Base-by-base conservation (phyloP, 2,329 filamentous ascomycete genomes). In the Trichoderma sp. region DNA sequence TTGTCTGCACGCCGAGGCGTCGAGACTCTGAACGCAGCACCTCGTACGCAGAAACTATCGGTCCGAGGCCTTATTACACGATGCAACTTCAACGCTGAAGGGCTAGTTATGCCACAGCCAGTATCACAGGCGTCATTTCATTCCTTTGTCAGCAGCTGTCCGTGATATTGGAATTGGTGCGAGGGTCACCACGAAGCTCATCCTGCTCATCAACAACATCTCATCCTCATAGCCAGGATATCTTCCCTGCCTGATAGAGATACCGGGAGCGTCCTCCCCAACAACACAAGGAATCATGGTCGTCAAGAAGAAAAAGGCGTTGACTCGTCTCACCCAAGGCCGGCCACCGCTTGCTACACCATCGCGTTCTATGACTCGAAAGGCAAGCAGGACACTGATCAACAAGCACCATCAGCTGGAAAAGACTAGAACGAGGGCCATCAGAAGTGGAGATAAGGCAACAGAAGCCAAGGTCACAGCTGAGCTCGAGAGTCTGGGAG, bases 361-460 rank as follows among this genome's bases (percentile, higher is more conserved):
- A 24, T 81, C 83, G 9, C 85, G 84, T 74, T 87, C 89, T 6
- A 90, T 92, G 76, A 89, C 90, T 4, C 86, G 90, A 73, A 91
- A 89, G 78, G 86, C 89, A 30, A 91, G 89, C 58, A 86, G 90
- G 76, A 82, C 84, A 34, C 83, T 92, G 74, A 92, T 92, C 81
- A 90, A 91, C 79, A 85, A 84, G 56, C 88, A 90, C 73, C 90
- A 92, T 77, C 87, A 89, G 57, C 80, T 92, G 34, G 87, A 91
- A 77, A 92, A 92, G 80, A 84, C 85, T 73, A 86, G 86, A 67
- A 84, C 83, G 4, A 88, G 89, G 76, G 90, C 90, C 14, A 81
- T 83, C 26, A 76, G 73, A 18, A 84, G 84, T 64, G 89, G 89
- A 8, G 88, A 92, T 76, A 77, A 74, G 58, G 78, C 80, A 68